Base-by-base conservation (phyloP, 2,329 filamentous ascomycete genomes). In the Fusarium odoratissimum region DNA sequence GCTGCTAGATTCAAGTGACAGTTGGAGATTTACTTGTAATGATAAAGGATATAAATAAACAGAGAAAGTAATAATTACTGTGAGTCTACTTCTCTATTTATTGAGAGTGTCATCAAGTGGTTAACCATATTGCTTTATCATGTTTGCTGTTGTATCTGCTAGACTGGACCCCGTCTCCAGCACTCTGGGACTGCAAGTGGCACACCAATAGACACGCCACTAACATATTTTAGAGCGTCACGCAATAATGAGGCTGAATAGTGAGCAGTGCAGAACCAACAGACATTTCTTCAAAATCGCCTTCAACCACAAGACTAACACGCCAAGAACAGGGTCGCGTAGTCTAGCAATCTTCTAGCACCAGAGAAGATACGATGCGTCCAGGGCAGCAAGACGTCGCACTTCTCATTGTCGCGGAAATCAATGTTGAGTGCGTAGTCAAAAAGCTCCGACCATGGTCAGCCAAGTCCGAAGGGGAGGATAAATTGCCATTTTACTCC, bases 161-260 rank as follows among this genome's bases (percentile, higher is more conserved):
- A 14, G 9, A 14, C 12, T 21, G 14, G 19, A 21, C 31, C 12
- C 9, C 4, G 10, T 19, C 1, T 6, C 48, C 48, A 37, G 16
- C 16, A 52, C 5, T 25, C 30, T 33, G 19, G 48, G 35, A 52
- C 48, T 11, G 16, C 48, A 21, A 16, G 17, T 16, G 19, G 46
- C 23, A 5, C 13, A 12, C 48, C 48, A 28, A 37, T 17, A 37
- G 33, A 5, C 23, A 52, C 8, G n/a, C 17, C 23, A 25, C 48
- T 14, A 52, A 37, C 9, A 52, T 25, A 12, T 6, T 25, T 37
- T 35, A 37, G 48, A 28, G 2, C n/a, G 33, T 52, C 48, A 52
- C 48, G 48, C 48, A 37, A 52, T 52, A 52, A 37, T 12, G 19
- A 52, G 48, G 48, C 48, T 52, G 48, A 37, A 52, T 35, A 52